Percentiles rank a stretch among this genome's conserved stretches.
phyloP scores from a whole-genome alignment of 129 eudicot species.

The Oenanthe sinensis region DNA sequence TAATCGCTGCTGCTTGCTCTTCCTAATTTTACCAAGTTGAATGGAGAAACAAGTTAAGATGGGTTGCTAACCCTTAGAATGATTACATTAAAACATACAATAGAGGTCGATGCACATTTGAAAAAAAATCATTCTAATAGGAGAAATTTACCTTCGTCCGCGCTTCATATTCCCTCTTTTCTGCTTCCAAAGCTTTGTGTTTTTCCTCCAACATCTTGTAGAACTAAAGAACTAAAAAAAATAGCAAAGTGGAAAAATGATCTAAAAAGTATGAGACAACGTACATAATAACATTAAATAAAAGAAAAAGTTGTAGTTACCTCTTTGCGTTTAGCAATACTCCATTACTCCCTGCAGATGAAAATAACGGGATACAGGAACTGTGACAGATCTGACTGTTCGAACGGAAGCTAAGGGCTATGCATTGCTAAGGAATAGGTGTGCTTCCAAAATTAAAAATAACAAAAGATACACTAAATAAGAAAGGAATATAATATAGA shows the following conservation, averaged over 20 bases:
- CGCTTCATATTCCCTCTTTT: slow-evolving; percentile 77
- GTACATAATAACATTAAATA: background rate
- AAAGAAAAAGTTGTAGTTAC: slow-evolving; percentile 25
- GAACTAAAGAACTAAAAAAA: slow-evolving; percentile 30
- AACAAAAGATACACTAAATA: background rate
- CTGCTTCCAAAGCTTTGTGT: slow-evolving; percentile 81
- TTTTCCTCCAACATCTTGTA: slow-evolving; percentile 79
- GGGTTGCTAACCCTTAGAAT: slow-evolving; percentile 3
- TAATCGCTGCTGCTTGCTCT: slow-evolving; percentile 86
- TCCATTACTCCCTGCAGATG: slow-evolving; percentile 36
- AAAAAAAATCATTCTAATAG: too few relatives aligned
- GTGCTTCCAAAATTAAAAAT: slow-evolving; percentile 1
- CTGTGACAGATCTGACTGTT: slow-evolving; percentile 56
- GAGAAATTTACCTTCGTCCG: slow-evolving; percentile 63
- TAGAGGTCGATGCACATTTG: background rate
- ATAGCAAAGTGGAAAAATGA: background rate
- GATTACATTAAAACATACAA: background rate
- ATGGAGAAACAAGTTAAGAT: background rate
- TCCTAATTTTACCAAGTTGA: slow-evolving; percentile 40
- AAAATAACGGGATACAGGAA: slow-evolving; percentile 81
- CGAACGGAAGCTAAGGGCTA: slow-evolving; percentile 68
- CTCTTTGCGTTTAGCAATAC: slow-evolving; percentile 76
- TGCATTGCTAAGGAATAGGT: slow-evolving; percentile 47
- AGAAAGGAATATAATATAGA: background rate
- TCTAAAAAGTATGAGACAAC: background rate